These are phyloP conservation scores for Fraxinus pennsylvanica DNA, from an alignment of 257 asterid species.

Conservation along the genomic window DNA sequence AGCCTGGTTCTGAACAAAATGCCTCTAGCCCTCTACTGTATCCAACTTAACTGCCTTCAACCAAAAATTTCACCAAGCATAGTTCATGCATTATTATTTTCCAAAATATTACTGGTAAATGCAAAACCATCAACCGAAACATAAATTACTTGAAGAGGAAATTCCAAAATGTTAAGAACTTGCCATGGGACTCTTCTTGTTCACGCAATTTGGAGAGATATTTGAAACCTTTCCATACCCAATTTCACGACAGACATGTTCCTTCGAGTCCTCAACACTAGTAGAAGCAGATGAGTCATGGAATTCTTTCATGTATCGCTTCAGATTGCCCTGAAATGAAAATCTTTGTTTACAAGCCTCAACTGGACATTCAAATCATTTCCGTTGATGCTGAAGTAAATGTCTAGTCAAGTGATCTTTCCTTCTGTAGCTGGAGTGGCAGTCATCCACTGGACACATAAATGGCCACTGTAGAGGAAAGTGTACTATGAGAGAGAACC, in stretches of 20 bases:
- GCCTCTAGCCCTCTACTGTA: slow-evolving; percentile 51
- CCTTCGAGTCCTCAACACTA: slow-evolving; percentile 38
- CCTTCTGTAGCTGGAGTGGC: slow-evolving; percentile 75
- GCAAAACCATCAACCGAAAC: neutral
- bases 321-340: slow-evolving; percentile 60
- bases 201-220: slow-evolving; percentile 62
- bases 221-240: slow-evolving; percentile 84
- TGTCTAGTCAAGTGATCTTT: slow-evolving; percentile 83
- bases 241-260: slow-evolving; percentile 58
- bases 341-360: slow-evolving; percentile 54
- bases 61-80: slow-evolving; percentile 9
- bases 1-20: slow-evolving; percentile 71
- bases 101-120: neutral
- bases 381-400: slow-evolving; percentile 82
- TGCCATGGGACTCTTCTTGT: slow-evolving; percentile 84
- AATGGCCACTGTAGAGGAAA: slow-evolving; percentile 67
- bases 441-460: slow-evolving; percentile 70
- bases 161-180: neutral
- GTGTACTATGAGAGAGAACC: slow-evolving; percentile 11
- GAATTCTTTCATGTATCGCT: slow-evolving; percentile 63
- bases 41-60: slow-evolving; percentile 69
- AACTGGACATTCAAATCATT: slow-evolving; percentile 59
- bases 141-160: neutral
- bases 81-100: neutral
- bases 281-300: slow-evolving; percentile 48